These are phyloP conservation scores for Chaetomium sp. DNA, from an alignment of 2,329 filamentous ascomycete genomes.

Conservation along the genomic window DNA sequence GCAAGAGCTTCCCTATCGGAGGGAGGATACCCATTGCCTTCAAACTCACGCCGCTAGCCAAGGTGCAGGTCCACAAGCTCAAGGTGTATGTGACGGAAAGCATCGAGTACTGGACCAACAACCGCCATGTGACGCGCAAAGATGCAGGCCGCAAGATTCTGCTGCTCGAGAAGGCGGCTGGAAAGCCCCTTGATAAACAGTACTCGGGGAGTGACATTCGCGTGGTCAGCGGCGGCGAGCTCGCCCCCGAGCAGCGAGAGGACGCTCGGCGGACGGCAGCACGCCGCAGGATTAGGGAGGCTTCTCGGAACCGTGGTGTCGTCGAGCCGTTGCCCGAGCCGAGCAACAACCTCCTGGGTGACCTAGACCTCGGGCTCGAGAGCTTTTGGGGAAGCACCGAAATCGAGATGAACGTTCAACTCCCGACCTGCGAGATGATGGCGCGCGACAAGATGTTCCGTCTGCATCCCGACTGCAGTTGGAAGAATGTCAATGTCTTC, in stretches of 20 bases:
- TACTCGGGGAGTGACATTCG: conserved; percentile 77
- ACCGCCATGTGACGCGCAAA: conserved; percentile 81
- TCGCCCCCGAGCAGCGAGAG: conserved; percentile 54
- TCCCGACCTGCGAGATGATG: conserved; percentile 87
- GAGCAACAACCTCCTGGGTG: conserved; percentile 75
- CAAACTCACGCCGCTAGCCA: conserved; percentile 88
- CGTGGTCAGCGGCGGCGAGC: conserved; percentile 78
- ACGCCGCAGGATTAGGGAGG: conserved; percentile 57
- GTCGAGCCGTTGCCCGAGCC: conserved; percentile 53
- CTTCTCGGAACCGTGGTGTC: conserved; percentile 44
- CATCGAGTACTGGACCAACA: conserved; percentile 85
- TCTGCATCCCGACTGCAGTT: conserved; percentile 88
- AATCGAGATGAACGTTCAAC: conserved; percentile 90
- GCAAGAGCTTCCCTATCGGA: conserved; percentile 90
- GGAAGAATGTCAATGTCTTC: conserved; percentile 89
- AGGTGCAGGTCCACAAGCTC: conserved; percentile 89
- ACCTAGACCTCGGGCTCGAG: conserved; percentile 71
- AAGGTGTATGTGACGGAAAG: conserved; percentile 91
- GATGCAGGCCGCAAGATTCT: conserved; percentile 83
- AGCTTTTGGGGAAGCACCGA: conserved; percentile 83
- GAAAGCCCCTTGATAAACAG: conserved; percentile 70
- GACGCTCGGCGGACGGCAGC: conserved; percentile 52
- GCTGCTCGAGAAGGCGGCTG: conserved; percentile 84
- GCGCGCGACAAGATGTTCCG: conserved; percentile 66
- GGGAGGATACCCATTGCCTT: conserved; percentile 89